Evolutionary conservation across 306 rosid genomes (phyloP), one percentile per base, ranked within the genome.

Genomic region (Comarum palustre): DNA sequence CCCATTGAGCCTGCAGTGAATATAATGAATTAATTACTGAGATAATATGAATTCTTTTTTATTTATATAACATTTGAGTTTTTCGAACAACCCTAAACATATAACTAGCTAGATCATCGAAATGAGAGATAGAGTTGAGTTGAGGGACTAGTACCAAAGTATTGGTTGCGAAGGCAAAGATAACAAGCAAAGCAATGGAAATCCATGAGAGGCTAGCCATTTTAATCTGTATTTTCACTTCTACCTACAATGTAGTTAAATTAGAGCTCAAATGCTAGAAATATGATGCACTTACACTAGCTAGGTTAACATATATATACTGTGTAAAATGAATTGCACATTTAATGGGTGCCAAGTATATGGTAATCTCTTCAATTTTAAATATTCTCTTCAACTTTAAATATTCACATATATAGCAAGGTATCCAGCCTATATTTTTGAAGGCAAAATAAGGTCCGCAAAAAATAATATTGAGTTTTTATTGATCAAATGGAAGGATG

Each of bases 151-250:
- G 11, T 31, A 48, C 60, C 45, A 69, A 50, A 50, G n/a, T 16
- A 68, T 45, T 52, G 32, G n/a, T 17, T 25, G 60, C 45, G 8
- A 69, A 32, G 73, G 61, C 46, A 24, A 69, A 14, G 29, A 19
- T 48, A 61, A 69, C 31, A 48, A 69, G 20, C n/a, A 69, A 51
- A 48, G 60, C 46, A n/a, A 25, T n/a, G 8, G 32, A 47, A 69
- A 10, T 19, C 45, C 45, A 69, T 3, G 73, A 48, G 73, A 69
- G 45, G 8, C 61, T 48, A 20, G 61, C 61, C 73, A 69, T 68
- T 47, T 47, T 16, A 5, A 17, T 50, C 6, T n/a, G 25, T n/a
- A 13, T 7, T 51, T 51, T 51, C 27, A 39, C 25, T 22, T 39
- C 31, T 5, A 41, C 19, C 51, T 65, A 20, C 69, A 41, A 6